phyloP scores from a whole-genome alignment of 768 basidiomycete genomes.

The Kwoniella sp. region DNA sequence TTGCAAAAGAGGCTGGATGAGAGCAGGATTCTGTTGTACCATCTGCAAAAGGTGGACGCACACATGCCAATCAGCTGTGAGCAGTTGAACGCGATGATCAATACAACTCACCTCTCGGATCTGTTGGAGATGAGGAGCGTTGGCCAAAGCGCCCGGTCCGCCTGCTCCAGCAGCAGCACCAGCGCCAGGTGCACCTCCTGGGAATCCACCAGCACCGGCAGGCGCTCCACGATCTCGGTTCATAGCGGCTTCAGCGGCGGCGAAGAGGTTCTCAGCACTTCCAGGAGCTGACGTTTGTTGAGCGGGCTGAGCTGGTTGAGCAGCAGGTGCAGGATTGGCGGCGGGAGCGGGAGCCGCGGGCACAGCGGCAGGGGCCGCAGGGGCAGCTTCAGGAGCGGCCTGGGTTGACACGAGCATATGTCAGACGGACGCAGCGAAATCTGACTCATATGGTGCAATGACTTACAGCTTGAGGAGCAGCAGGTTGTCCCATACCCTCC shows the following conservation, averaged over 20 bases:
- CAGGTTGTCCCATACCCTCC: slow-evolving; percentile 25
- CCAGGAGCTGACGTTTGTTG: slow-evolving; percentile 29
- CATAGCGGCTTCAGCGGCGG: slow-evolving; percentile 61
- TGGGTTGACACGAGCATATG: slow-evolving; percentile 18
- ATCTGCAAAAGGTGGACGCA: slow-evolving; percentile 57
- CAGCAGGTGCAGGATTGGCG: slow-evolving; percentile 53
- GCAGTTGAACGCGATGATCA: neutral
- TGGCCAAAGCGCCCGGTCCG: slow-evolving; percentile 60
- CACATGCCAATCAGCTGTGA: neutral
- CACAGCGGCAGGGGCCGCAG: slow-evolving; percentile 55
- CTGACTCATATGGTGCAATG: neutral
- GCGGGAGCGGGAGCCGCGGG: slow-evolving; percentile 58
- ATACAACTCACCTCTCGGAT: slow-evolving; percentile 61
- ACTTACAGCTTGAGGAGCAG: slow-evolving; percentile 28
- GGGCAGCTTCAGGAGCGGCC: slow-evolving; percentile 61
- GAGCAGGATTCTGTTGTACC: slow-evolving; percentile 72
- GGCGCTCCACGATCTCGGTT: slow-evolving; percentile 52
- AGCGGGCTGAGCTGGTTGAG: slow-evolving; percentile 39
- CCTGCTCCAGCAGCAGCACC: slow-evolving; percentile 55
- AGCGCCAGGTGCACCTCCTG: slow-evolving; percentile 54
- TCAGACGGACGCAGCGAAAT: neutral
- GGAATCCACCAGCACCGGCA: slow-evolving; percentile 17
- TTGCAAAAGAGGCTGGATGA: slow-evolving; percentile 79
- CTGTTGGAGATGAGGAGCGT: slow-evolving; percentile 69
- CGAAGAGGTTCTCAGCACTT: slow-evolving; percentile 80